A percentile compares a stretch with the other conserved stretches of the same genome.
Conservation (phyloP, 2,329 filamentous ascomycete genomes). For the Stagonosporopsis cucurbitacearum region DNA sequence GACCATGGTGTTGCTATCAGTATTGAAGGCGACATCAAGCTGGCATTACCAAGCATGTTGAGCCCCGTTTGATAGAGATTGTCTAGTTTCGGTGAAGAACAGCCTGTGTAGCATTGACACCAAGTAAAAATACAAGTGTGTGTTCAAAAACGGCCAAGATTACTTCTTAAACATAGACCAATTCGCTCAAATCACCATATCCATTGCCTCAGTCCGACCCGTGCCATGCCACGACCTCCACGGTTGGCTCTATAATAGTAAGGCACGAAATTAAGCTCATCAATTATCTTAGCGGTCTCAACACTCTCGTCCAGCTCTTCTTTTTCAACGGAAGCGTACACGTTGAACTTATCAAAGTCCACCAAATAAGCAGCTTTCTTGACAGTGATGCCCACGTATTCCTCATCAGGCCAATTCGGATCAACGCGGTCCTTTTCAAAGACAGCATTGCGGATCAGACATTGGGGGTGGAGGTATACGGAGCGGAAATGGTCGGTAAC, state of each 20-base stretch:
- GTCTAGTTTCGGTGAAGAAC: too few relatives aligned
- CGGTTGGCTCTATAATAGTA: slow-evolving; percentile 5
- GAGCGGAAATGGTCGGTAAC: slow-evolving; percentile 57
- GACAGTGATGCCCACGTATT: not conserved
- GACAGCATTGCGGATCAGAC: not conserved
- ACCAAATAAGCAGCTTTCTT: not conserved
- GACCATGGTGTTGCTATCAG: slow-evolving; percentile 22
- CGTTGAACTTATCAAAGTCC: not conserved
- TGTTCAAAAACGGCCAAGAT: too few relatives aligned
- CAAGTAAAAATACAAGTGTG: too few relatives aligned
- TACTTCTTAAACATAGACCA: too few relatives aligned
- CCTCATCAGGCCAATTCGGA: not conserved
- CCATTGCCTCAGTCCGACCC: slow-evolving; percentile 1
- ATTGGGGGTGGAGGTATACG: not conserved
- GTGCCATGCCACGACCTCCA: slow-evolving; percentile 1
- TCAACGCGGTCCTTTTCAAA: not conserved
- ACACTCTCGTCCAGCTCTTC: not conserved
- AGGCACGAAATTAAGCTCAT: slow-evolving; percentile 1
- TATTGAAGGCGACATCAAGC: slow-evolving; percentile 25
- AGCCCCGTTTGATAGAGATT: too few relatives aligned
- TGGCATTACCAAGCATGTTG: slow-evolving; percentile 15
- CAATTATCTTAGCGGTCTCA: not conserved
- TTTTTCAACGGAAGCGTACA: not conserved
- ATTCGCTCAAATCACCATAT: not conserved
- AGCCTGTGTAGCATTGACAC: too few relatives aligned